A percentile compares a stretch with the other conserved stretches of the same genome.
Conservation (phyloP, 2,329 filamentous ascomycete genomes). For the Daldinia sp. region DNA sequence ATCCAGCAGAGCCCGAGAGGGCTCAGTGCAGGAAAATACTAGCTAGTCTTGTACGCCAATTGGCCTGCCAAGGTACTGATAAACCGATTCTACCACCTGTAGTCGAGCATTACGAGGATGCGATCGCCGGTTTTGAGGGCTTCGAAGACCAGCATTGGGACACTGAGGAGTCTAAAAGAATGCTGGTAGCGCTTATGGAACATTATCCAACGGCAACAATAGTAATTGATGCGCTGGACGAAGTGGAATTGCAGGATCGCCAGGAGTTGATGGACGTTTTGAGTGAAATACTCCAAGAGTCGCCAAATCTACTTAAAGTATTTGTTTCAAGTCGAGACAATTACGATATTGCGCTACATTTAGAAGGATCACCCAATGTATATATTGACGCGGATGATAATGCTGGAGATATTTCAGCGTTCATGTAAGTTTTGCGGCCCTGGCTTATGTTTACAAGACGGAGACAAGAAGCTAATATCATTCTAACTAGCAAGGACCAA, state of each 20-base stretch:
- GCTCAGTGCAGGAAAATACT: background rate
- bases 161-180: background rate
- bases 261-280: background rate
- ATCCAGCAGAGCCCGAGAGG: background rate
- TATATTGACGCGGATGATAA: conserved; percentile 1
- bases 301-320: background rate
- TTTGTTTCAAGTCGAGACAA: conserved; percentile 2
- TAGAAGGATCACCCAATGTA: background rate
- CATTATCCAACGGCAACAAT: background rate
- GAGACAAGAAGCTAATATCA: background rate
- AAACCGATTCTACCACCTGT: background rate
- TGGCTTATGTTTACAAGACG: background rate
- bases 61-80: background rate
- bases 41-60: conserved; percentile 1
- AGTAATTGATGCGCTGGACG: background rate
- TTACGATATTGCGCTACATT: background rate
- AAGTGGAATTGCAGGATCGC: background rate
- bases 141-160: conserved; percentile 3
- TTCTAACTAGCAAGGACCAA: background rate
- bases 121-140: background rate
- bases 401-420: background rate
- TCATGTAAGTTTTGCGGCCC: background rate
- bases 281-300: background rate
- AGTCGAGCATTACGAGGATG: background rate
- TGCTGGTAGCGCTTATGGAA: background rate